Conservation (phyloP, 106 monocot genomes). For the Narthecium ossifragum region DNA sequence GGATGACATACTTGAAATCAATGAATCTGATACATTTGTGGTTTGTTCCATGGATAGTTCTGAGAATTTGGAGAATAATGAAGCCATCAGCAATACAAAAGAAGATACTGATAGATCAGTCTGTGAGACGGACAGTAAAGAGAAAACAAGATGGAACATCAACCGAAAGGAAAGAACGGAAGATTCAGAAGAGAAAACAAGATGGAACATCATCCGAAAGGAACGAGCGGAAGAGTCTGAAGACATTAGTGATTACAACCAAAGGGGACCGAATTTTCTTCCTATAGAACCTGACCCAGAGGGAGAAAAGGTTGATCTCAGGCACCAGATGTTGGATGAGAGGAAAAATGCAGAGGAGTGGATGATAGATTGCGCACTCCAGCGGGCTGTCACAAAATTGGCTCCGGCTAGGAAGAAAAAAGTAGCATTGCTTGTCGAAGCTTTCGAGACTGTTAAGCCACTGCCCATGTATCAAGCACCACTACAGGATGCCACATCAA, state of each 20-base stretch:
- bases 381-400: constrained; percentile 36
- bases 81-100: background rate
- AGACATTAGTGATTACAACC: constrained; percentile 42
- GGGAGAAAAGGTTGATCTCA: constrained; percentile 67
- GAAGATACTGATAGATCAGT: background rate
- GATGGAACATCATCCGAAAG: constrained; percentile 10
- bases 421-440: constrained; percentile 64
- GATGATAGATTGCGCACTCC: constrained; percentile 79
- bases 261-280: constrained; percentile 48
- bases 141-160: constrained; percentile 1
- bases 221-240: constrained; percentile 11
- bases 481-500: constrained; percentile 1
- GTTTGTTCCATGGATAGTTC: no score
- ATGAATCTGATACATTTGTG: no score
- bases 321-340: constrained; percentile 55
- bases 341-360: constrained; percentile 71
- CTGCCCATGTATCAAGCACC: constrained; percentile 1
- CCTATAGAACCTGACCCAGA: constrained; percentile 52
- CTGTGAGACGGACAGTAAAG: background rate
- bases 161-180: constrained; percentile 10
- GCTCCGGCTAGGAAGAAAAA: constrained; percentile 44
- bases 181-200: constrained; percentile 15
- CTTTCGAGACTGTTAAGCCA: constrained; percentile 59
- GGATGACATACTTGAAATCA: no score
- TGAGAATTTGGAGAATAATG: background rate